phyloP scores from a whole-genome alignment of 75 land plant species.

The Pinus taeda region DNA sequence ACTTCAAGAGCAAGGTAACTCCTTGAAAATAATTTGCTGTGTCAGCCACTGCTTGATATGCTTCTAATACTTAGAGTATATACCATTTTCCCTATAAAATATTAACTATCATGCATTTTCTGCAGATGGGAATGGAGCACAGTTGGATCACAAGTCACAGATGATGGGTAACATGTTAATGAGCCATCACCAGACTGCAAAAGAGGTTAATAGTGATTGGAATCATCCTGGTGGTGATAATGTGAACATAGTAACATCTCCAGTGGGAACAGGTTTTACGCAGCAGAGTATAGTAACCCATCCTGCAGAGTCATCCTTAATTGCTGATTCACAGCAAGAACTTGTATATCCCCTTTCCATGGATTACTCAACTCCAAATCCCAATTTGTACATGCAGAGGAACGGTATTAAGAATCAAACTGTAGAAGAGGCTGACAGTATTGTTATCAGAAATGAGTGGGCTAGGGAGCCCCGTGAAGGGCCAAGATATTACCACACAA shows the following conservation, averaged over 20 bases:
- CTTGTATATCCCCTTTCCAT: background rate
- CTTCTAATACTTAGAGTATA: conserved; percentile 13
- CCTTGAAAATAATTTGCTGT: background rate
- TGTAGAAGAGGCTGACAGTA: background rate
- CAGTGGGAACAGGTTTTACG: background rate
- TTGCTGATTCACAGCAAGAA: background rate
- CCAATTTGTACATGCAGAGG: background rate
- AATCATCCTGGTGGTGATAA: background rate
- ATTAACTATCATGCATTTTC: background rate
- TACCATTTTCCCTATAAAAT: background rate
- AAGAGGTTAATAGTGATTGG: background rate
- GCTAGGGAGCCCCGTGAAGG: background rate
- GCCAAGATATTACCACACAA: background rate
- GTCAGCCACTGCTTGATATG: background rate
- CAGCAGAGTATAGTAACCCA: background rate
- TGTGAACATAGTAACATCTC: background rate
- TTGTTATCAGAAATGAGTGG: conserved; percentile 2
- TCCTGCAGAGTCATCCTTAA: conserved; percentile 3
- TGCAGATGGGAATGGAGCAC: conserved; percentile 8
- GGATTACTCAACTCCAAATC: background rate
- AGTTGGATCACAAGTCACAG: background rate
- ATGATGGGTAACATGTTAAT: background rate
- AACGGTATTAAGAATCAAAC: background rate
- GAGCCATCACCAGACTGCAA: background rate
- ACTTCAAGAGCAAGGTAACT: conserved; percentile 1